phyloP scores from a whole-genome alignment of 2,329 filamentous ascomycete genomes.

The Graphium sp. region DNA sequence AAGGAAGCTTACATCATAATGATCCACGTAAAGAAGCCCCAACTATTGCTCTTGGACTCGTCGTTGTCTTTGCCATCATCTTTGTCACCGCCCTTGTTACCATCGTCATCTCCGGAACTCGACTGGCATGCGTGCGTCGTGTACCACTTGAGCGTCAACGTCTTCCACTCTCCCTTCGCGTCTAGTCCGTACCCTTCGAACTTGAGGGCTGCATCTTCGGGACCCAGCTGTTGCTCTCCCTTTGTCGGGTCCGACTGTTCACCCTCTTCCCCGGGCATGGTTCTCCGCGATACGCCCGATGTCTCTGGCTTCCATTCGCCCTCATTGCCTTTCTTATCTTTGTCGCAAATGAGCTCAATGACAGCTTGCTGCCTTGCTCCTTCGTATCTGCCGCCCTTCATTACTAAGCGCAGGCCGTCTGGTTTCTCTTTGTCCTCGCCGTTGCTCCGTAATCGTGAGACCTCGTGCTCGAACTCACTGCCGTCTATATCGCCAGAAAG shows the following conservation, averaged over 20 bases:
- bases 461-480: constrained; percentile 43
- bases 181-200: constrained; percentile 57
- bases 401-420: constrained; percentile 54
- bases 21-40: constrained; percentile 98
- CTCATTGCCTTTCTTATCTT: constrained; percentile 55
- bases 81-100: no score
- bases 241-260: constrained; percentile 17
- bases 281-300: no score
- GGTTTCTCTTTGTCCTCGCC: constrained; percentile 47
- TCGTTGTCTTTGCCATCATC: constrained; percentile 27
- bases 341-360: constrained; percentile 74
- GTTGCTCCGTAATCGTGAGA: constrained; percentile 48
- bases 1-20: constrained; percentile 63
- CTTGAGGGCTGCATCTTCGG: constrained; percentile 46
- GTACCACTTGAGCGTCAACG: constrained; percentile 66
- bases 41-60: constrained; percentile 34
- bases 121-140: constrained; percentile 81
- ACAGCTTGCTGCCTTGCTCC: constrained; percentile 54
- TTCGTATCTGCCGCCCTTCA: constrained; percentile 43
- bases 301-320: constrained; percentile 38
- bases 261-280: constrained; percentile 17
- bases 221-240: constrained; percentile 31
- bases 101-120: no score
- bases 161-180: constrained; percentile 36
- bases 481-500: constrained; percentile 65